Evolutionary conservation across 176 grass and related monocot species (phyloP).

Genomic region (Dactylis glomerata): DNA sequence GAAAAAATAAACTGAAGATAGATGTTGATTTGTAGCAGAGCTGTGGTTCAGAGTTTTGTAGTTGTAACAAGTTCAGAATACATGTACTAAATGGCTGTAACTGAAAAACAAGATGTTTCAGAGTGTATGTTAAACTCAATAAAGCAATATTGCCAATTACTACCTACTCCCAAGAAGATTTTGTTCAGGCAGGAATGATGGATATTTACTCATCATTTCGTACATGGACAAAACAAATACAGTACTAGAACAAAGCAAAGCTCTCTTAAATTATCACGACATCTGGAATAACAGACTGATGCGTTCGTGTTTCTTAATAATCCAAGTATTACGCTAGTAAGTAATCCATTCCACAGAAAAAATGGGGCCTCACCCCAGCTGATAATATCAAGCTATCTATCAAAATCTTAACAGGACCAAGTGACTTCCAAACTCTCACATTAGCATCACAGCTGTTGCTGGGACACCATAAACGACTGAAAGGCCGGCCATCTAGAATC

Average conservation of each 20-base stretch:
- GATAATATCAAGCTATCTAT: not conserved
- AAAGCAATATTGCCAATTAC: not conserved
- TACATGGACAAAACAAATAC: not conserved
- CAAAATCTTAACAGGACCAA: slow-evolving; percentile 36
- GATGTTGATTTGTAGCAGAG: not conserved
- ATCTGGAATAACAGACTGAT: not conserved
- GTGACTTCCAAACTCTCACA: not conserved
- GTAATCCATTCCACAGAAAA: not conserved
- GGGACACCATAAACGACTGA: not conserved
- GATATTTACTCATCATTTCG: not conserved
- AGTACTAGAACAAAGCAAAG: not conserved
- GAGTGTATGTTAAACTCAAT: not conserved
- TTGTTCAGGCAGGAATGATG: not conserved
- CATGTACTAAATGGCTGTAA: not conserved
- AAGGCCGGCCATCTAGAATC: slow-evolving; percentile 31
- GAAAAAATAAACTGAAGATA: not conserved
- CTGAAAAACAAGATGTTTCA: not conserved
- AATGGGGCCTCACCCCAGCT: not conserved
- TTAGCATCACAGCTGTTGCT: not conserved
- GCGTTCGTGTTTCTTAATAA: not conserved
- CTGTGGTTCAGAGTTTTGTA: not conserved
- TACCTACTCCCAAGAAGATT: not conserved
- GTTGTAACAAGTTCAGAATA: not conserved
- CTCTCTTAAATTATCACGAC: not conserved
- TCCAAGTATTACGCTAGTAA: not conserved